Percentiles rank a stretch among this genome's conserved stretches.
Conservation (phyloP, 2,329 filamentous ascomycete species). For the Trichoderma sp. region DNA sequence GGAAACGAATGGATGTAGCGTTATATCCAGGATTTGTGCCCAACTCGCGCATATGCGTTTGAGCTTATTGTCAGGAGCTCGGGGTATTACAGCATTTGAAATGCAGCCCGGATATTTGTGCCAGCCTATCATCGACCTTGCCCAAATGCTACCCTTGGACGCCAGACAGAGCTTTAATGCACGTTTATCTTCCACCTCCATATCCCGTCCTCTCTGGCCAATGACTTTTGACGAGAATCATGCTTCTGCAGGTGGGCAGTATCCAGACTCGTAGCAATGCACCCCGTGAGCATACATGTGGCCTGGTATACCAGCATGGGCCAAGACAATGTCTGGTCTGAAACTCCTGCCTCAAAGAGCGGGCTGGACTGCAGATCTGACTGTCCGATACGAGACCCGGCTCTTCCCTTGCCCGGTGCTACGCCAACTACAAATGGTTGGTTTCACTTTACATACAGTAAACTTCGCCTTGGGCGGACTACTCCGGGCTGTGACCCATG, state of each 20-base stretch:
- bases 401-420: not conserved
- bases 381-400: constrained; percentile 14
- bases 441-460: not conserved
- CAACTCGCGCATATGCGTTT: not conserved
- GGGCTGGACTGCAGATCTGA: constrained; percentile 4
- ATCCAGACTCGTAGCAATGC: not conserved
- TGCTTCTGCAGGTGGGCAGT: not conserved
- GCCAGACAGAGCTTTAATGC: not conserved
- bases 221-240: not conserved
- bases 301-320: not conserved
- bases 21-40: not conserved
- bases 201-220: not conserved
- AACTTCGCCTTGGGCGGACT: not conserved
- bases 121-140: not conserved
- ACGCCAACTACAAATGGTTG: not conserved
- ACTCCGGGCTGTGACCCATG: not conserved
- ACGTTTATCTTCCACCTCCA: not conserved
- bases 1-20: not conserved
- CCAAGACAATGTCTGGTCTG: constrained; percentile 15
- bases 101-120: not conserved
- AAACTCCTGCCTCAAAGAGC: constrained; percentile 11
- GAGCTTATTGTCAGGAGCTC: not conserved
- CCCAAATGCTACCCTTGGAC: not conserved
- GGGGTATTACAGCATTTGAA: not conserved
- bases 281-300: not conserved